phyloP scores from a whole-genome alignment of 164 flowering plant genomes.

The Liriodendron chinense region DNA sequence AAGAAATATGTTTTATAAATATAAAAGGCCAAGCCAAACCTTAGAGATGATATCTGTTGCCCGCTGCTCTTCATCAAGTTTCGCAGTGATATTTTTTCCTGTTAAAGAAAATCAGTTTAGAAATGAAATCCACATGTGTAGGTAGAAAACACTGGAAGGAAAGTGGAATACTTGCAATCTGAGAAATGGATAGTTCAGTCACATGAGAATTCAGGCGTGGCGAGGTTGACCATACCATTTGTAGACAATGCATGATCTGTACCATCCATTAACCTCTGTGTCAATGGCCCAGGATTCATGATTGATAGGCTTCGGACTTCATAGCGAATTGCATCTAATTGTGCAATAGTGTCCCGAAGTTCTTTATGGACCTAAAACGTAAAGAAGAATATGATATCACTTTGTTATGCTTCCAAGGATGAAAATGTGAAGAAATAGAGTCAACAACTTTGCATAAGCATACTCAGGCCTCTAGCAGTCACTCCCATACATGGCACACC shows the following conservation, averaged over 20 bases:
- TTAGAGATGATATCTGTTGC: slow-evolving; percentile 16
- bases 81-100: slow-evolving; percentile 21
- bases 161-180: not conserved
- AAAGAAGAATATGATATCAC: slow-evolving; percentile 4
- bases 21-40: slow-evolving; percentile 17
- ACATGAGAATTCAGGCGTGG: not conserved
- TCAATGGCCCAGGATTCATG: slow-evolving; percentile 76
- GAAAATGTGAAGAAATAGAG: not conserved
- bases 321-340: slow-evolving; percentile 83
- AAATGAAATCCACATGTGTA: not conserved
- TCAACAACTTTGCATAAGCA: no score
- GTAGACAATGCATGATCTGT: slow-evolving; percentile 22
- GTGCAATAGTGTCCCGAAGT: slow-evolving; percentile 81
- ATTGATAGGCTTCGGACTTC: slow-evolving; percentile 73
- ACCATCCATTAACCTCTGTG: slow-evolving; percentile 54
- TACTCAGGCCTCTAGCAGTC: no score
- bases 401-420: not conserved
- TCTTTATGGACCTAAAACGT: slow-evolving; percentile 80
- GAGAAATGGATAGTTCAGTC: not conserved
- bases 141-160: not conserved
- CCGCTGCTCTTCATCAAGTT: slow-evolving; percentile 21
- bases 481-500: no score
- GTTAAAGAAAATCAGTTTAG: slow-evolving; percentile 2
- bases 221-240: slow-evolving; percentile 23
- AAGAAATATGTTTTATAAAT: not conserved